A percentile compares a stretch with the other conserved stretches of the same genome.
Evolutionary conservation across 2,329 filamentous ascomycete genomes (phyloP).

Genomic region (Tolypocladium pustulatum): DNA sequence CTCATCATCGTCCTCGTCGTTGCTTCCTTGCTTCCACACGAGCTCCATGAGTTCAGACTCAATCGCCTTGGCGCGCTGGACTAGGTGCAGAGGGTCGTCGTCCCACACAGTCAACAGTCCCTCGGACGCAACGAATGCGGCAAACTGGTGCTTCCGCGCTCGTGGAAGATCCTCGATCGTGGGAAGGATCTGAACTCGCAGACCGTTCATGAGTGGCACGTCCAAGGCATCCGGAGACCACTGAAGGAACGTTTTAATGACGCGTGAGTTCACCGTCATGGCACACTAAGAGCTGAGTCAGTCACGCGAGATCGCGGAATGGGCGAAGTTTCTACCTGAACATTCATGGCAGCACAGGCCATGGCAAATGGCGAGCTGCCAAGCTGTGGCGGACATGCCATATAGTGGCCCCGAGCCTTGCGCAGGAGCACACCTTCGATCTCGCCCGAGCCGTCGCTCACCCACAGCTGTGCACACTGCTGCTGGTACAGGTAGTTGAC

Average conservation of each 20-base stretch:
- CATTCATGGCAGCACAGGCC: slow-evolving; percentile 59
- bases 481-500: slow-evolving; percentile 75
- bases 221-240: slow-evolving; percentile 65
- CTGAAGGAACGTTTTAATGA: slow-evolving; percentile 68
- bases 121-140: slow-evolving; percentile 65
- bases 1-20: slow-evolving; percentile 41
- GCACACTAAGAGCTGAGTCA: slow-evolving; percentile 41
- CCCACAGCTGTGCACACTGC: slow-evolving; percentile 65
- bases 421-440: slow-evolving; percentile 64
- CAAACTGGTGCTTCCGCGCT: slow-evolving; percentile 70
- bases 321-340: slow-evolving; percentile 43
- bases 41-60: slow-evolving; percentile 69
- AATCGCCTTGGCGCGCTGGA: slow-evolving; percentile 59
- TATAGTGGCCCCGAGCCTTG: slow-evolving; percentile 57
- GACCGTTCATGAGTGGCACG: slow-evolving; percentile 64
- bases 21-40: slow-evolving; percentile 55
- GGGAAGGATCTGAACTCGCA: slow-evolving; percentile 66
- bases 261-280: slow-evolving; percentile 71
- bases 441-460: slow-evolving; percentile 56
- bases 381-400: slow-evolving; percentile 60
- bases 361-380: slow-evolving; percentile 51
- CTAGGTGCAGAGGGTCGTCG: slow-evolving; percentile 62
- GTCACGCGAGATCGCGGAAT: neutral
- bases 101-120: slow-evolving; percentile 72
- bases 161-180: slow-evolving; percentile 59